These are phyloP conservation scores for Scheffersomyces ergatensis DNA, from an alignment of 805 yeast species.

Conservation along the genomic window DNA sequence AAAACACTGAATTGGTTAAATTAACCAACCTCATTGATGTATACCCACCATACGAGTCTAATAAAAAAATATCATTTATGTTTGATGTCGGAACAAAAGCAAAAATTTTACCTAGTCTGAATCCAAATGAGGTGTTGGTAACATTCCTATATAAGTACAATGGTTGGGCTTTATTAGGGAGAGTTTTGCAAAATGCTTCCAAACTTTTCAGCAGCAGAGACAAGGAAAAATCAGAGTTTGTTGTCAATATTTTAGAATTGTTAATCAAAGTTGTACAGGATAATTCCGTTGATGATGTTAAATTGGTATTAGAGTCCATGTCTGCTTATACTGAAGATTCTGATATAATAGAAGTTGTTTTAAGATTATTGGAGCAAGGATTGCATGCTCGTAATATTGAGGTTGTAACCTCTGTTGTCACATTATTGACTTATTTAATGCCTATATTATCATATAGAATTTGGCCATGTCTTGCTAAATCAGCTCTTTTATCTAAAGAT, in stretches of 20 bases:
- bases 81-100: conserved; percentile 61
- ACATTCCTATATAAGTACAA: conserved; percentile 71
- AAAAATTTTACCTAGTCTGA: conserved; percentile 55
- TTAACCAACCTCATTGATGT: conserved; percentile 48
- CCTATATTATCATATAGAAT: conserved; percentile 60
- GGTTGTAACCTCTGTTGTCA: conserved; percentile 43
- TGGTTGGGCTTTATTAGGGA: conserved; percentile 87
- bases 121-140: conserved; percentile 40
- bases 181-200: conserved; percentile 65
- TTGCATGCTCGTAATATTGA: conserved; percentile 52
- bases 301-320: conserved; percentile 35
- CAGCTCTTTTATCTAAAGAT: conserved; percentile 59
- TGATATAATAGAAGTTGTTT: conserved; percentile 60
- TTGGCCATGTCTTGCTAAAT: conserved; percentile 74
- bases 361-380: conserved; percentile 67
- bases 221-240: conserved; percentile 35
- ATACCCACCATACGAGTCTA: conserved; percentile 56
- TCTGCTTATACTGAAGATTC: conserved; percentile 51
- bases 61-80: conserved; percentile 42
- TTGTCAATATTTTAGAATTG: conserved; percentile 50
- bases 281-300: conserved; percentile 26
- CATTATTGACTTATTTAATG: conserved; percentile 48
- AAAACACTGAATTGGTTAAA: conserved; percentile 51
- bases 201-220: conserved; percentile 35
- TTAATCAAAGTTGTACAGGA: conserved; percentile 46